A percentile compares a stretch with the other conserved stretches of the same genome.
Conservation (phyloP, 176 grass and related monocot genomes). For the Eragrostis curvula region DNA sequence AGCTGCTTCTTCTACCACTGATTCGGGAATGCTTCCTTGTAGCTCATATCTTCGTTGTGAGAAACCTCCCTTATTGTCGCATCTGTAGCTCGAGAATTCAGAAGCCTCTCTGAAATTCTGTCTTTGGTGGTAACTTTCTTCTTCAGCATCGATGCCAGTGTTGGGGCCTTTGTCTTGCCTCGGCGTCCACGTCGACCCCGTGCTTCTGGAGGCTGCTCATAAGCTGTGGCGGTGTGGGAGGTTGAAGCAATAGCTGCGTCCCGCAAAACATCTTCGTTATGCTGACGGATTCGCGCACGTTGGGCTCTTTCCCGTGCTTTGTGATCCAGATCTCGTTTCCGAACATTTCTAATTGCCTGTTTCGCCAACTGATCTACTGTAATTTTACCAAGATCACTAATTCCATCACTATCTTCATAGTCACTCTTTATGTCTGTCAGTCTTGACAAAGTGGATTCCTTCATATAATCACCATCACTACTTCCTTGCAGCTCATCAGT, state of each 20-base stretch:
- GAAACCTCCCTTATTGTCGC: constrained; percentile 48
- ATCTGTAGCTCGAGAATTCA: constrained; percentile 56
- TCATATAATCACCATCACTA: constrained; percentile 27
- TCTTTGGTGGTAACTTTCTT: constrained; percentile 87
- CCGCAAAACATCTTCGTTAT: constrained; percentile 81
- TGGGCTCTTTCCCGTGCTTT: constrained; percentile 68
- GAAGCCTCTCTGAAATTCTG: constrained; percentile 79
- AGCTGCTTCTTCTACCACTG: constrained; percentile 58
- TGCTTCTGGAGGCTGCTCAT: constrained; percentile 50
- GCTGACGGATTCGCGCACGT: constrained; percentile 66
- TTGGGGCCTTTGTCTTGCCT: constrained; percentile 63
- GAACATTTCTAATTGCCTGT: constrained; percentile 73
- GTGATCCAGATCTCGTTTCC: constrained; percentile 63
- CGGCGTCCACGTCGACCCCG: constrained; percentile 23
- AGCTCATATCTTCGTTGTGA: constrained; percentile 68
- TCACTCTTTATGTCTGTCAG: constrained; percentile 15
- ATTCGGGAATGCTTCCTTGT: constrained; percentile 83
- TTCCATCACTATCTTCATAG: constrained; percentile 11
- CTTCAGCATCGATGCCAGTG: constrained; percentile 87
- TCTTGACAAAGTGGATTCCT: constrained; percentile 36
- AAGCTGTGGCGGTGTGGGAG: constrained; percentile 62
- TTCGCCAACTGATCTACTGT: constrained; percentile 57
- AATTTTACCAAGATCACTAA: constrained; percentile 38
- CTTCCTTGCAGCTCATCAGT: constrained; percentile 23
- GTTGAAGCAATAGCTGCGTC: constrained; percentile 89